Percentiles rank a stretch among this genome's conserved stretches.
Conservation (phyloP, 345 rosid genomes). For the Syzygium aromaticum region DNA sequence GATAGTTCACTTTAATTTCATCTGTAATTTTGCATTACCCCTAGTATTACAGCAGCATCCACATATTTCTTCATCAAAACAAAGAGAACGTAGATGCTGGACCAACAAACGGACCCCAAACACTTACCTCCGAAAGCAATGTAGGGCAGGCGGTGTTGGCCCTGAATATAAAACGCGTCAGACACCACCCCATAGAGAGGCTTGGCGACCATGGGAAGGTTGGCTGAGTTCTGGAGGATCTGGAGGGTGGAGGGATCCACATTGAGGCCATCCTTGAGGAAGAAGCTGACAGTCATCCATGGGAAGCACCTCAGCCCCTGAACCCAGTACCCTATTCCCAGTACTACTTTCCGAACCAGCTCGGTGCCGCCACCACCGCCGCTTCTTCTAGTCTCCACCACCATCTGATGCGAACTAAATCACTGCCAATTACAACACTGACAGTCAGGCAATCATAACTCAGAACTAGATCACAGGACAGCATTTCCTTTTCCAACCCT, state of each 20-base stretch:
- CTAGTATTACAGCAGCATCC: background rate
- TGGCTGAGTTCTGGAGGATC: conserved; percentile 73
- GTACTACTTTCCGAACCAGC: conserved; percentile 30
- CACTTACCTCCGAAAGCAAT: conserved; percentile 76
- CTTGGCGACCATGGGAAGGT: conserved; percentile 88
- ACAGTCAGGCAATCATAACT: background rate
- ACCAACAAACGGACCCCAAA: background rate
- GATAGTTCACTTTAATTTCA: background rate
- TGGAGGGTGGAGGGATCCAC: conserved; percentile 80
- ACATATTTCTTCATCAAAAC: background rate
- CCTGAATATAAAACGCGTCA: conserved; percentile 57
- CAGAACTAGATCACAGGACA: background rate
- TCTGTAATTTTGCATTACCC: background rate
- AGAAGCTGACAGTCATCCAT: conserved; percentile 76
- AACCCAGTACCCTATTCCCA: conserved; percentile 71
- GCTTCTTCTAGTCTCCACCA: conserved; percentile 1
- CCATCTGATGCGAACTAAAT: background rate
- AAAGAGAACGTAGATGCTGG: background rate
- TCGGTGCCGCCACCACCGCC: background rate
- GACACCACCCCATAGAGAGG: conserved; percentile 76
- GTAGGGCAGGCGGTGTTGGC: conserved; percentile 90
- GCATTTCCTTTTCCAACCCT: background rate
- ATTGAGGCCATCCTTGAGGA: conserved; percentile 67
- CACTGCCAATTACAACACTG: background rate
- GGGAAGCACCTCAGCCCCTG: conserved; percentile 92